Evolutionary conservation across 176 grass and related monocot species (phyloP).

Genomic region (Neostapfia colusana): DNA sequence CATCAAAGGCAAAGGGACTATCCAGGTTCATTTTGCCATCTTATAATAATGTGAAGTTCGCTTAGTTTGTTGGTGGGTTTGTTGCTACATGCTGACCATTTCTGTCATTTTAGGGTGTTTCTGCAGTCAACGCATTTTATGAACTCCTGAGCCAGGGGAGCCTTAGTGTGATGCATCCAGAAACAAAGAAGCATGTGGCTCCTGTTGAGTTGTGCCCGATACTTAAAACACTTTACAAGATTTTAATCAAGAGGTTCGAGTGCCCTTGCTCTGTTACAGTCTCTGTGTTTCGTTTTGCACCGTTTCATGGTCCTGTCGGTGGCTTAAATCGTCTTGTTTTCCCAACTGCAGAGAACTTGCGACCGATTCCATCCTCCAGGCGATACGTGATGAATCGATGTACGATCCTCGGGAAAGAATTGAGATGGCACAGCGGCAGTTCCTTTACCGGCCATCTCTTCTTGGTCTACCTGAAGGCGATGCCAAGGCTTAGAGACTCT

Average conservation of each 20-base stretch:
- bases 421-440: slow-evolving; percentile 66
- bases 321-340: background rate
- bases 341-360: slow-evolving; percentile 61
- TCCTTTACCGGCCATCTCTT: slow-evolving; percentile 74
- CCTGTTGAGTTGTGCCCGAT: slow-evolving; percentile 93
- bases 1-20: slow-evolving; percentile 95
- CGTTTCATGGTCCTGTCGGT: background rate
- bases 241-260: slow-evolving; percentile 82
- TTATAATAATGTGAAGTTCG: background rate
- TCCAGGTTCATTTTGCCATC: slow-evolving; percentile 59
- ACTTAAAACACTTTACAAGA: slow-evolving; percentile 88
- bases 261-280: background rate
- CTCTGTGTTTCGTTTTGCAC: background rate
- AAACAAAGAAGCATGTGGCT: slow-evolving; percentile 76
- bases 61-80: background rate
- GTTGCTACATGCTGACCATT: slow-evolving; percentile 4
- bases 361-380: slow-evolving; percentile 75
- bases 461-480: slow-evolving; percentile 52
- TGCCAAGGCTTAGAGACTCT: slow-evolving; percentile 25
- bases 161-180: slow-evolving; percentile 83
- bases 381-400: slow-evolving; percentile 85
- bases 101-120: slow-evolving; percentile 67
- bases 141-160: slow-evolving; percentile 85
- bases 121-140: slow-evolving; percentile 92
- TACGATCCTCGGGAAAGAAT: slow-evolving; percentile 88